Evolutionary conservation across 208 protist genomes (phyloP).

Genomic region (Plasmodiophora brassicae): DNA sequence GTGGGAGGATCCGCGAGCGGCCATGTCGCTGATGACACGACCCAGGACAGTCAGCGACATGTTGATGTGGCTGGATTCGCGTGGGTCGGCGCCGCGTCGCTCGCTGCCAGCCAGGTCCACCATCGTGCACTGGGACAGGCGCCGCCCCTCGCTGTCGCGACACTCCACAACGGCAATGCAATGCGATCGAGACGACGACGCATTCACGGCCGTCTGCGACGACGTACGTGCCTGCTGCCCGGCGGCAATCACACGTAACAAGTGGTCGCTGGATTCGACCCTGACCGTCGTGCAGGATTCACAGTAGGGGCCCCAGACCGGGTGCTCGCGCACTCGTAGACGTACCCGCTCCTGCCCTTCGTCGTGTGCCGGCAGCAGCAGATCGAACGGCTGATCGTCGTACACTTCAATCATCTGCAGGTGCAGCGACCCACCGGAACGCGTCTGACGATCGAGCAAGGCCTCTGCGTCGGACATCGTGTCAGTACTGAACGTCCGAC

Average conservation of each 20-base stretch:
- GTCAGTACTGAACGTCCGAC: background rate
- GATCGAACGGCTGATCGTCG: conserved; percentile 1
- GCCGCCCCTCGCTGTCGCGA: background rate
- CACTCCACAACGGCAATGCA: background rate
- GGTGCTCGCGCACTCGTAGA: background rate
- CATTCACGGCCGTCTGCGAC: background rate
- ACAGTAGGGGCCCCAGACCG: background rate
- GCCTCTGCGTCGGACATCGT: background rate
- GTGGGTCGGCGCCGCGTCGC: background rate
- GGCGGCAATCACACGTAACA: background rate
- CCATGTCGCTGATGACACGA: background rate
- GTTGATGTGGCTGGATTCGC: background rate
- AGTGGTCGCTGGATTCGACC: background rate
- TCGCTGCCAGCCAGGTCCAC: background rate
- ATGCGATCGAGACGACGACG: background rate
- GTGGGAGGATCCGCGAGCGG: background rate
- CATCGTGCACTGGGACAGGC: background rate
- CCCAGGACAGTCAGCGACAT: conserved; percentile 7
- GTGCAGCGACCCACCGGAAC: background rate
- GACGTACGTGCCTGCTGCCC: background rate
- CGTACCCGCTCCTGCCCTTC: background rate
- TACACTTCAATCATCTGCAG: conserved; percentile 9
- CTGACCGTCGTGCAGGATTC: background rate
- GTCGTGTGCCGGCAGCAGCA: background rate
- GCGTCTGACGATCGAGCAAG: background rate